Conservation (phyloP, 2,329 filamentous ascomycete species). For the Aspergillus ruber region DNA sequence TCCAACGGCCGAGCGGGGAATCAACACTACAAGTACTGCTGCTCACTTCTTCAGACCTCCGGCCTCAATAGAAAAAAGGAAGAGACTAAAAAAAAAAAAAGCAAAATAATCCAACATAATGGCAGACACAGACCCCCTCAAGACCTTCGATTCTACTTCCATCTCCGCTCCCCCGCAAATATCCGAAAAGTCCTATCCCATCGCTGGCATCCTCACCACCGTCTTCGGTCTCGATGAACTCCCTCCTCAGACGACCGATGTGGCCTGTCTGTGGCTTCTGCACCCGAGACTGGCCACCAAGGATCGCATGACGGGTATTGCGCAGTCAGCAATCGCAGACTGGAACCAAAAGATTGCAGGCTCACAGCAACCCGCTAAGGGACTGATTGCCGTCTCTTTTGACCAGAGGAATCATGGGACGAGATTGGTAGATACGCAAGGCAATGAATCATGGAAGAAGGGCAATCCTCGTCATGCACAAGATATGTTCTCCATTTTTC, state of each 20-base stretch:
- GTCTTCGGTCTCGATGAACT: constrained; percentile 78
- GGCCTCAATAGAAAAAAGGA: background rate
- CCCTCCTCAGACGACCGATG: constrained; percentile 43
- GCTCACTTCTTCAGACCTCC: background rate
- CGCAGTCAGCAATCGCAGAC: constrained; percentile 59
- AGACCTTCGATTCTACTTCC: constrained; percentile 21
- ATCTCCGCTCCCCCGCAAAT: constrained; percentile 35
- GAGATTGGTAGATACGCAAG: constrained; percentile 57
- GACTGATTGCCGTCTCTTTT: constrained; percentile 75
- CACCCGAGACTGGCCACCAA: constrained; percentile 69
- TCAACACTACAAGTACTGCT: no score
- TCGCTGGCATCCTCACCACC: constrained; percentile 72
- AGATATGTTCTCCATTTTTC: constrained; percentile 81
- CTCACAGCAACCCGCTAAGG: constrained; percentile 35
- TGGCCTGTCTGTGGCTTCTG: constrained; percentile 85
- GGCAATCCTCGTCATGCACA: constrained; percentile 78
- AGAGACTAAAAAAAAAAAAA: no score
- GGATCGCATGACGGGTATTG: constrained; percentile 69
- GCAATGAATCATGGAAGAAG: constrained; percentile 71
- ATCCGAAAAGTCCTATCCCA: constrained; percentile 61
- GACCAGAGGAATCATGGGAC: constrained; percentile 91
- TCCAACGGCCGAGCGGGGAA: no score
- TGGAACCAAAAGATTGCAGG: constrained; percentile 52
- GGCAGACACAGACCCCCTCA: constrained; percentile 21
- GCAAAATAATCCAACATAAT: background rate